These are phyloP conservation scores for Coemansia nantahalensis DNA, from an alignment of 192 early-diverging fungal species.

Conservation along the genomic window DNA sequence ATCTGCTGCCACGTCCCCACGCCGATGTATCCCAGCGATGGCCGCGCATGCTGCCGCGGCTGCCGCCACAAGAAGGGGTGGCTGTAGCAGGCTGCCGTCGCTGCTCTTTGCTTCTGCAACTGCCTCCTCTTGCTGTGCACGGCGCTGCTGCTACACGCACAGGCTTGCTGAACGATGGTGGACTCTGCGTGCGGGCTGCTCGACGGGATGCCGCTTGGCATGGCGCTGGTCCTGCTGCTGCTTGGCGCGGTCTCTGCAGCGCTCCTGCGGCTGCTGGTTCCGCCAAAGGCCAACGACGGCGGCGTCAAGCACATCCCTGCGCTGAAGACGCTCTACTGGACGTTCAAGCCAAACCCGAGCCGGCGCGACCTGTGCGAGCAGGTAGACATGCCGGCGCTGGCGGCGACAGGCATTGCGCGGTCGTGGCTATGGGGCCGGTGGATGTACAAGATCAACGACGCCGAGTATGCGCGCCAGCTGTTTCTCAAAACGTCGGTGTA, in stretches of 20 bases:
- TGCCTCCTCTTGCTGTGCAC: too few relatives aligned
- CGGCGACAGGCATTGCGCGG: slow-evolving; percentile 27
- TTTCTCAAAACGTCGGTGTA: slow-evolving; percentile 42
- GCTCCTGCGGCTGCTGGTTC: slow-evolving; percentile 29
- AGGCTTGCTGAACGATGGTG: too few relatives aligned
- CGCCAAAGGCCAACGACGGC: slow-evolving; percentile 41
- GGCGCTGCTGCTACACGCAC: not conserved
- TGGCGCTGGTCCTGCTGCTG: slow-evolving; percentile 5
- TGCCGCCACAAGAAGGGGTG: too few relatives aligned
- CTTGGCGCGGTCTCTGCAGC: not conserved
- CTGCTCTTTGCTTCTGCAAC: too few relatives aligned
- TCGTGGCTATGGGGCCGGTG: slow-evolving; percentile 49
- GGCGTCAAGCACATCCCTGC: slow-evolving; percentile 44
- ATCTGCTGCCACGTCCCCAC: too few relatives aligned
- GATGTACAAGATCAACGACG: slow-evolving; percentile 53
- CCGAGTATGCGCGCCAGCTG: slow-evolving; percentile 47
- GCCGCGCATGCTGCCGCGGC: too few relatives aligned
- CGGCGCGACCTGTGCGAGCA: slow-evolving; percentile 35
- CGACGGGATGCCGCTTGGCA: slow-evolving; percentile 1
- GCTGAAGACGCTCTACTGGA: slow-evolving; percentile 47
- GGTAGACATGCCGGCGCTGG: slow-evolving; percentile 33
- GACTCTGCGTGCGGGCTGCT: not conserved
- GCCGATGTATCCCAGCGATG: too few relatives aligned
- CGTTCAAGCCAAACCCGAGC: slow-evolving; percentile 35
- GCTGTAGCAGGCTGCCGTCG: too few relatives aligned